Conservation (phyloP, 176 grass and related monocot genomes). For the Carex myosuroides region DNA sequence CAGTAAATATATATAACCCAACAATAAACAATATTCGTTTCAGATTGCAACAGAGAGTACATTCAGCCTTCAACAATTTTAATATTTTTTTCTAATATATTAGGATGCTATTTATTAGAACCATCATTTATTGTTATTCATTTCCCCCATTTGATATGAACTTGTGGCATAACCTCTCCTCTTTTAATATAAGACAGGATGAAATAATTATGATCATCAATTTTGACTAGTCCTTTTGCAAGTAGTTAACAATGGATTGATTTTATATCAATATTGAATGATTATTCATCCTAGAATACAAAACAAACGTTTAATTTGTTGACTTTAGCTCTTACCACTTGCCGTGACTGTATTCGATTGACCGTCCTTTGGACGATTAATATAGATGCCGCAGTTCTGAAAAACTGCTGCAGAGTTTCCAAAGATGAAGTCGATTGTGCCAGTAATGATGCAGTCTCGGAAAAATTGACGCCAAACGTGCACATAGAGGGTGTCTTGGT, state of each 20-base stretch:
- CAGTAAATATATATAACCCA: no score
- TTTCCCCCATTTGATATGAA: not conserved
- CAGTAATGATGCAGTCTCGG: not conserved
- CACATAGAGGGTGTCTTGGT: conserved; percentile 21
- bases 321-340: not conserved
- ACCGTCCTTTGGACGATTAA: not conserved
- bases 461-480: not conserved
- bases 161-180: not conserved
- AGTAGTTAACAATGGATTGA: no score
- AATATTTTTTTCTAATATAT: no score
- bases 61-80: no score
- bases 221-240: no score
- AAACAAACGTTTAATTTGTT: not conserved
- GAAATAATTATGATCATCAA: no score
- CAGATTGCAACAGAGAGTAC: no score
- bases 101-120: not conserved
- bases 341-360: conserved; percentile 4
- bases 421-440: conserved; percentile 21
- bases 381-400: not conserved
- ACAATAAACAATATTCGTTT: no score
- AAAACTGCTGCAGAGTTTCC: conserved; percentile 4
- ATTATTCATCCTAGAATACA: not conserved
- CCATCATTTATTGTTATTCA: not conserved
- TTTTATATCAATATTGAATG: not conserved
- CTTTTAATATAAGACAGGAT: no score